Base-by-base conservation (phyloP, 768 basidiomycete genomes). In the Tubosaeta sp. region DNA sequence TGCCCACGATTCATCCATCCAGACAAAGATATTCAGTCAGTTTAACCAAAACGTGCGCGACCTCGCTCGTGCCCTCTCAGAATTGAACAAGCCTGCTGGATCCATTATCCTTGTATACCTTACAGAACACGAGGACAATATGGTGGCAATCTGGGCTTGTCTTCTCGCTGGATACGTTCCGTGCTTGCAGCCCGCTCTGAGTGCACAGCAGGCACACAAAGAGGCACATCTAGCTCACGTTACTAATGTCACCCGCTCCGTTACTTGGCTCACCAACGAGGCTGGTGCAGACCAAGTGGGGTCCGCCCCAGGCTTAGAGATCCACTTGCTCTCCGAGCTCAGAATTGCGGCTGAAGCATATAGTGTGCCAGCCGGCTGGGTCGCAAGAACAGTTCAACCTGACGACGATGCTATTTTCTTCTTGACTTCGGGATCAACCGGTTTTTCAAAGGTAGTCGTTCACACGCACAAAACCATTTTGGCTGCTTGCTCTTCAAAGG, bases 391-490 rank as follows among this genome's bases (percentile, higher is more conserved):
- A 8, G 42, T 53, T 10, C 57, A 52, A 31, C 57, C 62, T 6
- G 62, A 66, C 14, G 64, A 65, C 22, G 64, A 66, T 25, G 62
- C 64, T 5, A 64, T 66, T n/a, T 35, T 65, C 14, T 65, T 65
- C 52, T 41, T 74, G 44, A 74, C 73, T 12, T 73, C 73, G 0
- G 73, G 73, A 2, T 74, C 73, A 0, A 70, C 72, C 10, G 73
- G 73, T 0, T 70, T 71, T 48, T 70, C 71, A 0, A 74, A 74
- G 46, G 73, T 65, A 2, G 73, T 73, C 19, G 66, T 63, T 8
- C 61, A 73, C 44, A 66, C 65, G 6, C 73, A 74, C 55, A 63
- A 64, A 6, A 71, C 68, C 29, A 63, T 74, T 27, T 52, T 74
- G 27, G 62, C 70, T 4, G 57, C 63, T 48, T 58, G 65, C 30